Conservation (phyloP, 2,329 filamentous ascomycete genomes). For the Sporothrix humicola region DNA sequence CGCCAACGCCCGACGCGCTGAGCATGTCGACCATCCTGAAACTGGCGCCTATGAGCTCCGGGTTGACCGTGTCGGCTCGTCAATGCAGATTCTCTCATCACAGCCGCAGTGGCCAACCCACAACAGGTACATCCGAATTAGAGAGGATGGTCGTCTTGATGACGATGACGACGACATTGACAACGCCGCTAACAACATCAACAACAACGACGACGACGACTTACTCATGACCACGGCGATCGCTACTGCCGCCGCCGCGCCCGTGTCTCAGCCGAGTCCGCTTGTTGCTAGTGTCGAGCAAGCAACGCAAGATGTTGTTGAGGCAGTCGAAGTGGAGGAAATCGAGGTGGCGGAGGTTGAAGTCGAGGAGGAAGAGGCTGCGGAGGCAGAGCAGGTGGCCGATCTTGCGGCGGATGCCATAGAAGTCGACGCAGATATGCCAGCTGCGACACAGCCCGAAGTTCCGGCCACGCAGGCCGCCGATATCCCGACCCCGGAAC, state of each 20-base stretch:
- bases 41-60: neutral
- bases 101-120: neutral
- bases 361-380: neutral
- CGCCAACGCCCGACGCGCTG: no score
- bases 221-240: neutral
- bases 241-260: neutral
- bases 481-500: neutral
- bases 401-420: neutral
- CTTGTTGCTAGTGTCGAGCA: slow-evolving; percentile 15
- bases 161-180: neutral
- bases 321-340: neutral
- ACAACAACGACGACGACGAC: neutral
- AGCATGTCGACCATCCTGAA: no score
- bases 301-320: slow-evolving; percentile 6
- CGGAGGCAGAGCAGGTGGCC: neutral
- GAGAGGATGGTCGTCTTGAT: no score
- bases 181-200: slow-evolving; percentile 2
- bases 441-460: neutral
- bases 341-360: neutral
- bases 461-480: neutral
- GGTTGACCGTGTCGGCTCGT: neutral
- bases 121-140: no score
- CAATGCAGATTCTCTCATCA: neutral
- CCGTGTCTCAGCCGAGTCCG: neutral
- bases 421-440: neutral